Evolutionary conservation across 208 protist genomes (phyloP).

Genomic region (Novymonas esmeraldas): DNA sequence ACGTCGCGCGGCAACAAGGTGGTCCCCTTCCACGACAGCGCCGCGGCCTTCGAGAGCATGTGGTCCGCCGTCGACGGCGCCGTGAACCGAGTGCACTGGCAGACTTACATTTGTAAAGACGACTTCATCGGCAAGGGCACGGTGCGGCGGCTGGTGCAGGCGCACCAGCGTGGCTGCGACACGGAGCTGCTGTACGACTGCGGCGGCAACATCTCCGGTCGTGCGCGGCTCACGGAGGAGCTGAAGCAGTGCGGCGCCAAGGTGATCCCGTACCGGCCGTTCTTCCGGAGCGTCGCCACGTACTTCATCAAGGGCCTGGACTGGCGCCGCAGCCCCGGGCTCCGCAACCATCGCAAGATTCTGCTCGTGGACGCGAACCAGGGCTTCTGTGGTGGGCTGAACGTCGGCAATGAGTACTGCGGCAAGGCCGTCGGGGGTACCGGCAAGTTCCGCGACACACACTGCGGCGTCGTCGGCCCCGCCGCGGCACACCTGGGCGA

Average conservation of each 20-base stretch:
- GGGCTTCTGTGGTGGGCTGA: conserved; percentile 93
- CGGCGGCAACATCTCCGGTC: conserved; percentile 90
- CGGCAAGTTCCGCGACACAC: conserved; percentile 88
- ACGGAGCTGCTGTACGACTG: conserved; percentile 91
- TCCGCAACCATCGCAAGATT: conserved; percentile 94
- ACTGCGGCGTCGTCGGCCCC: conserved; percentile 78
- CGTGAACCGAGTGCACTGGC: conserved; percentile 76
- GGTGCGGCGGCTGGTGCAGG: conserved; percentile 66
- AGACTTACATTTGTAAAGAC: conserved; percentile 95
- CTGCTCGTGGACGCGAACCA: conserved; percentile 78
- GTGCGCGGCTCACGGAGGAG: conserved; percentile 62
- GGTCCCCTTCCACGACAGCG: conserved; percentile 74
- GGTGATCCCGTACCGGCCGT: conserved; percentile 86
- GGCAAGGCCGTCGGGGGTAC: conserved; percentile 61
- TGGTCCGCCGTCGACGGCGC: conserved; percentile 88
- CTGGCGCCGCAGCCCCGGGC: conserved; percentile 77
- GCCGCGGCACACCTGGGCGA: conserved; percentile 75
- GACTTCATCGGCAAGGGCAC: conserved; percentile 82
- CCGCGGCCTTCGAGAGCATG: conserved; percentile 76
- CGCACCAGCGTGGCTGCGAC: conserved; percentile 68
- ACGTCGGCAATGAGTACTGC: conserved; percentile 94
- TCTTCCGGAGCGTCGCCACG: conserved; percentile 69
- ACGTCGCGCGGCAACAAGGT: conserved; percentile 71
- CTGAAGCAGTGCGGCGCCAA: conserved; percentile 72
- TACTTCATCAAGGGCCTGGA: conserved; percentile 78